Conservation (phyloP, 345 rosid species). For the Hypericum androsaemum region DNA sequence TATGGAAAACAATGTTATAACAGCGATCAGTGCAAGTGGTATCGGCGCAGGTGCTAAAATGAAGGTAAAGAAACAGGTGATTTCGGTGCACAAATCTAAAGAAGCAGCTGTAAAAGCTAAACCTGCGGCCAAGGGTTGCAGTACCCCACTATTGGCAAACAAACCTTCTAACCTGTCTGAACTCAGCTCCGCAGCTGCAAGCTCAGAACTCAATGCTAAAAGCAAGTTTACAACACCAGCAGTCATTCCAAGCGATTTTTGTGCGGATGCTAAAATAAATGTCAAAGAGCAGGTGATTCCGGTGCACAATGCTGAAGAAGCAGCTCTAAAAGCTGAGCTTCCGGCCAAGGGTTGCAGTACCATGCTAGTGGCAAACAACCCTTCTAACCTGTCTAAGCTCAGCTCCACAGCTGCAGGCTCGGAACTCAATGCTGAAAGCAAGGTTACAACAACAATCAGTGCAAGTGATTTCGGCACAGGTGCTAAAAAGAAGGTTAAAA, state of each 20-base stretch:
- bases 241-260: conserved; percentile 6
- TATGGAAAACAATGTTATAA: too few relatives aligned
- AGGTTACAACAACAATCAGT: too few relatives aligned
- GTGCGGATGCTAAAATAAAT: conserved; percentile 12
- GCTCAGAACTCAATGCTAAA: conserved; percentile 7
- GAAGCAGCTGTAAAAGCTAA: conserved; percentile 14
- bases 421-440: too few relatives aligned
- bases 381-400: conserved; percentile 8
- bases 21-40: too few relatives aligned
- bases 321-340: conserved; percentile 17
- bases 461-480: too few relatives aligned
- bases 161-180: conserved; percentile 10
- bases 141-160: background rate
- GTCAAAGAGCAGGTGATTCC: conserved; percentile 2
- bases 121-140: conserved; percentile 6
- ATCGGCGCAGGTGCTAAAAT: too few relatives aligned
- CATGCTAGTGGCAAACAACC: conserved; percentile 6
- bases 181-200: background rate
- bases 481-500: too few relatives aligned
- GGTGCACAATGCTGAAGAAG: too few relatives aligned
- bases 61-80: too few relatives aligned
- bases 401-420: background rate
- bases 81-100: too few relatives aligned
- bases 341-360: background rate
- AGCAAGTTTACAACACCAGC: conserved; percentile 6